Conservation (phyloP, 106 monocot genomes). For the Iris macrosiphon region DNA sequence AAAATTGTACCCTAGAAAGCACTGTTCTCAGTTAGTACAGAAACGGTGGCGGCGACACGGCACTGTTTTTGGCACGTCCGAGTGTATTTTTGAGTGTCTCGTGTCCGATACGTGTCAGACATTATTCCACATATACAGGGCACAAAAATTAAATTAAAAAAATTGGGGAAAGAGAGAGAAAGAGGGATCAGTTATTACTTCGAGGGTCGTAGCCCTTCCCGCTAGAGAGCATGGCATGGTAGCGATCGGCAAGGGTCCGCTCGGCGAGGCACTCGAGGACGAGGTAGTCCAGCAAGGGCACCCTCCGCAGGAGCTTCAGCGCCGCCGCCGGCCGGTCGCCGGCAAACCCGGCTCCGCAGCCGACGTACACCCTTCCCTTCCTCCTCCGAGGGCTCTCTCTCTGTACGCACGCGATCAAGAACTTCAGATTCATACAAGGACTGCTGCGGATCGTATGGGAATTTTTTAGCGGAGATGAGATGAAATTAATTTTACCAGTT, state of each 20-base stretch:
- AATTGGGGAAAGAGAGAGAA: background rate
- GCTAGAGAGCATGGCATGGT: constrained; percentile 53
- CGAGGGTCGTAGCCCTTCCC: constrained; percentile 84
- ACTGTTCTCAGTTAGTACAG: too few relatives aligned
- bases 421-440: too few relatives aligned
- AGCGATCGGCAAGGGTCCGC: constrained; percentile 84
- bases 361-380: constrained; percentile 60
- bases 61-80: too few relatives aligned
- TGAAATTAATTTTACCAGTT: too few relatives aligned
- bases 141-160: background rate
- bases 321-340: constrained; percentile 84
- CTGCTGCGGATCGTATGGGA: too few relatives aligned
- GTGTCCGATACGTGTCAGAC: too few relatives aligned
- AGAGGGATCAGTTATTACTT: constrained; percentile 30
- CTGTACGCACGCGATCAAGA: too few relatives aligned
- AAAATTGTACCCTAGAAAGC: too few relatives aligned
- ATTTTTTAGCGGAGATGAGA: too few relatives aligned
- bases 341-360: constrained; percentile 89
- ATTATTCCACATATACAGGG: background rate
- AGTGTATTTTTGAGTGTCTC: too few relatives aligned
- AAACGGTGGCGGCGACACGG: too few relatives aligned
- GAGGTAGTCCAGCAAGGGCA: constrained; percentile 61
- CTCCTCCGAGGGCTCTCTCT: constrained; percentile 54
- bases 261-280: constrained; percentile 95
- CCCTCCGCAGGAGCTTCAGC: constrained; percentile 54